Evolutionary conservation across 768 basidiomycete genomes (phyloP), one percentile per base, ranked within the genome.

Genomic region (Pulveroboletus frians): DNA sequence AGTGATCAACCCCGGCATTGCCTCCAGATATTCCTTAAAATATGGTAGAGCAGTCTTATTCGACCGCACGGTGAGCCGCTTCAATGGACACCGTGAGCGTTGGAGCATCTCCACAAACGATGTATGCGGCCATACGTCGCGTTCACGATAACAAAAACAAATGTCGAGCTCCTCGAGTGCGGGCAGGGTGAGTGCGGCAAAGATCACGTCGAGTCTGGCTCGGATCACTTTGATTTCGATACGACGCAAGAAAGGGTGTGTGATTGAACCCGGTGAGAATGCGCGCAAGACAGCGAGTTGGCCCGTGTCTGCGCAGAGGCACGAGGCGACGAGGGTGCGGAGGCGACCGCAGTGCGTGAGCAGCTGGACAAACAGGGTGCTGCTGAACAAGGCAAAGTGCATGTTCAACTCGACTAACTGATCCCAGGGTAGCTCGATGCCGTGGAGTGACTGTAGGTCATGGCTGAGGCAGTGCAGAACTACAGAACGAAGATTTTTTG

Each of bases 101-200:
- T 14, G 14, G 4, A 67, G 8, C 47, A 67, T 58, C 17, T 50
- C 54, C 42, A 57, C 30, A 23, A 67, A 67, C 21, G 60, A 30
- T 0, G 41, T 31, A 8, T 67, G 66, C 1, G 66, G 66, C 66
- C 66, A 67, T 3, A 38, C 23, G 17, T 67, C 56, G 27, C 57
- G 57, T 30, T 65, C 67, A 9, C 61, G 61, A 35, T 55, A 63
- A 20, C 63, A 67, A 38, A 69, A 67, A 21, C 61, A 65, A 6
- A 67, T 39, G 18, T 69, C 66, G 23, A 67, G 53, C 23, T 69
- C 67, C 17, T 67, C 62, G 21, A 67, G 58, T 10, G 54, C 57
- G 11, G 66, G 65, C 26, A 67, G 41, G 0, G 55, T 53, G 27
- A 67, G 52, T 1, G 50, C 50, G 31, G 23, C 30, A 2, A 67